phyloP scores from a whole-genome alignment of 306 rosid species.

The Cyamopsis tetragonoloba region DNA sequence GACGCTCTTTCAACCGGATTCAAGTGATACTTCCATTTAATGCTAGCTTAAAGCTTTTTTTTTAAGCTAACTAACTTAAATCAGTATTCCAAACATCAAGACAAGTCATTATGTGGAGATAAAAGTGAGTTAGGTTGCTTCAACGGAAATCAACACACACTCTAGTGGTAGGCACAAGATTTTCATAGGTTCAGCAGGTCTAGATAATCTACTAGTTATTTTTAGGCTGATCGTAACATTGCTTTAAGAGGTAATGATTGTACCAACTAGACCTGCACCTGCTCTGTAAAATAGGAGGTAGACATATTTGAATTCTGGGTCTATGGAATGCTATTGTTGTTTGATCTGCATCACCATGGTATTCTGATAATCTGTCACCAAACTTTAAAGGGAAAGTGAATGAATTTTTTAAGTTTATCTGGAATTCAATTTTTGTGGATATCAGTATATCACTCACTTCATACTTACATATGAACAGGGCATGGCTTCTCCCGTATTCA shows the following conservation, averaged over 20 bases:
- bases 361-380: not conserved
- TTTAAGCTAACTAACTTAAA: no score
- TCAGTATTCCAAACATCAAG: no score
- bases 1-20: no score
- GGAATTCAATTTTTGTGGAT: not conserved
- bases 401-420: not conserved
- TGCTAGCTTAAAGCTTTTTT: no score
- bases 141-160: no score
- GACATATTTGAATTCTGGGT: not conserved
- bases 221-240: no score
- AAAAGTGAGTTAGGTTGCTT: no score
- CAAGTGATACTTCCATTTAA: no score
- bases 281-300: not conserved
- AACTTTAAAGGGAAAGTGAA: not conserved
- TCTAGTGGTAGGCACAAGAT: not conserved
- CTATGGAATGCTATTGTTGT: not conserved
- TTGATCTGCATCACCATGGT: not conserved
- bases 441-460: conserved; percentile 12
- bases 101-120: no score
- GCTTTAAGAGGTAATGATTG: no score
- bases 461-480: conserved; percentile 47
- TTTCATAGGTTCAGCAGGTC: not conserved
- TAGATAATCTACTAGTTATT: not conserved
- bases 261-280: not conserved
- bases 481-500: conserved; percentile 71